Conservation (phyloP, 1,139 yeast species). For the Saccharomyces hybrid region DNA sequence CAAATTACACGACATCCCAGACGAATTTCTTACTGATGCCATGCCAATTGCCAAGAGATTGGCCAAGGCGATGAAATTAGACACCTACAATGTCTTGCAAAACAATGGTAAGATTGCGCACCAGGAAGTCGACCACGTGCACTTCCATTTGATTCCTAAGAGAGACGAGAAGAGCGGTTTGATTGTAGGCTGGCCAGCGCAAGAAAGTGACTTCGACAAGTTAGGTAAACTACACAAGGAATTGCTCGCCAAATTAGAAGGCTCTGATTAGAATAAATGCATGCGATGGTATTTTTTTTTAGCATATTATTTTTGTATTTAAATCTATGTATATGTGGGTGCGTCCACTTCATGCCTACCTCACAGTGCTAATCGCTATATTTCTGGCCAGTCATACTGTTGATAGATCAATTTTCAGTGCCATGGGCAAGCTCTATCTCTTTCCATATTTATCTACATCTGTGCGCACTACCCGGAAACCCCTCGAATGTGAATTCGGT, state of each 20-base stretch:
- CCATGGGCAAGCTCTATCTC: background rate
- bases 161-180: slow-evolving; percentile 62
- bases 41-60: slow-evolving; percentile 83
- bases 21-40: slow-evolving; percentile 75
- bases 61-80: slow-evolving; percentile 58
- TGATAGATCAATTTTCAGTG: no score
- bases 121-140: slow-evolving; percentile 92
- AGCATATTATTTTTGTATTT: background rate
- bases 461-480: background rate
- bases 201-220: slow-evolving; percentile 60
- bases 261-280: background rate
- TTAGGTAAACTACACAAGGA: slow-evolving; percentile 59
- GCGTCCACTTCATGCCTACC: background rate
- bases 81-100: slow-evolving; percentile 76
- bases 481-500: slow-evolving; percentile 1
- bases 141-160: slow-evolving; percentile 93
- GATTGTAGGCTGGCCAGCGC: slow-evolving; percentile 89
- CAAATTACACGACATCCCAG: slow-evolving; percentile 84
- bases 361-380: background rate
- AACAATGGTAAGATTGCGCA: slow-evolving; percentile 93
- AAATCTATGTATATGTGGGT: background rate
- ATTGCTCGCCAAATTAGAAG: slow-evolving; percentile 46
- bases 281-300: background rate
- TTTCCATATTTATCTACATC: background rate
- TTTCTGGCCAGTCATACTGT: background rate